Base-by-base conservation (phyloP, 2,329 filamentous ascomycete species). In the Sodiomyces alkalinus region DNA sequence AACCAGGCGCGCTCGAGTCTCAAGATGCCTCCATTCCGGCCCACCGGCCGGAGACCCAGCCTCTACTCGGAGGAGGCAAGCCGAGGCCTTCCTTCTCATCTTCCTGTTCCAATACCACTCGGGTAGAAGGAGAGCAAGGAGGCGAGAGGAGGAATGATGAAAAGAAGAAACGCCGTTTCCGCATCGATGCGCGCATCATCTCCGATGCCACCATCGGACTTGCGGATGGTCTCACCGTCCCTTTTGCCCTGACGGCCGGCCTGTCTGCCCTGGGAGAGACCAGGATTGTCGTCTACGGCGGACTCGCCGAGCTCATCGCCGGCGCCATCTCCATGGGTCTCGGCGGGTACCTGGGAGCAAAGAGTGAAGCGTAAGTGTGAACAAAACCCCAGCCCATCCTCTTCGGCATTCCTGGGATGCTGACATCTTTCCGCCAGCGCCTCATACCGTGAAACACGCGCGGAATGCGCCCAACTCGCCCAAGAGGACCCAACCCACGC, bases 261-360 rank as follows among this genome's bases (percentile, higher is more conserved):
- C 60, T 86, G 2, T 74, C 70, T 3, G 64, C 64, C 28, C 56
- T 79, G 25, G 73, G 73, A n/a, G 61, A 69, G 45, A 73, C 71
- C 18, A 65, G 62, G 27, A 64, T 77, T 4, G 74, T 79, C 38
- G 69, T 87, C 33, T 70, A 78, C 37, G 79, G 74, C 28, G 79
- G 79, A 6, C 57, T 81, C 17, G 79, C 79, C 4, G 79, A 85
- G 55, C 62, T 85, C 27, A 77, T 80, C 45, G 74, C 75, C 0
- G 79, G 80, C 12, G 72, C 74, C 39, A 81, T 85, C 39, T 77
- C 68, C 30, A 85, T 85, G 80, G 79, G 79, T 2, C 58, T 85
- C 5, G 77, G 79, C 15, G 78, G 74, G 6, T 83, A 79, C 46
- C 59, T 85, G 2, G 77, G 75, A 7, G 74, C 73, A 17, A 56